Percentiles rank a stretch among this genome's conserved stretches.
These are phyloP conservation scores for Trichoderma asperelloides DNA, from an alignment of 495 filamentous ascomycete genomes.

Conservation along the genomic window DNA sequence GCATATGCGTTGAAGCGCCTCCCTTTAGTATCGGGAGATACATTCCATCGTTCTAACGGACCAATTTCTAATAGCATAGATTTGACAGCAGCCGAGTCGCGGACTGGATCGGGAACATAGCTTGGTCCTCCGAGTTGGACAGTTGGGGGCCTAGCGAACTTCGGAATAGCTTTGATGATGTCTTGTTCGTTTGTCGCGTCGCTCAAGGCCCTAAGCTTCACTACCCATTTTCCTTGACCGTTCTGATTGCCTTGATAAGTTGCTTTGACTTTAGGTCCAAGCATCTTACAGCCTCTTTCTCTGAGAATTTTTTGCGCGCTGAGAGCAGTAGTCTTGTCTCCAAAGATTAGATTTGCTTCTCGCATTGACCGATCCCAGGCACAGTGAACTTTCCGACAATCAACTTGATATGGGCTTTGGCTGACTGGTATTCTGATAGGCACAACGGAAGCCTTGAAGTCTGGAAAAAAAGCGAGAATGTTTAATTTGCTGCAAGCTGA, in stretches of 20 bases:
- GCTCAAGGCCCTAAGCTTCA: background rate
- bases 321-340: background rate
- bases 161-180: background rate
- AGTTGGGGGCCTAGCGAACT: background rate
- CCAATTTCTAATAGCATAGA: background rate
- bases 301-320: background rate
- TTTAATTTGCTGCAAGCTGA: background rate
- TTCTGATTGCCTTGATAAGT: background rate
- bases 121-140: background rate
- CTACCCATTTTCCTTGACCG: background rate
- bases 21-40: background rate
- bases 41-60: background rate
- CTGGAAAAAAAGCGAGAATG: background rate
- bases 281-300: background rate
- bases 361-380: constrained; percentile 24
- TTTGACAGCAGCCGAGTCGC: background rate
- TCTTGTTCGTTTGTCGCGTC: background rate
- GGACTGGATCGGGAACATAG: background rate
- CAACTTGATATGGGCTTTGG: constrained; percentile 17
- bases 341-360: constrained; percentile 24
- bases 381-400: constrained; percentile 22
- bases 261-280: background rate
- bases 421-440: constrained; percentile 14
- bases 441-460: background rate
- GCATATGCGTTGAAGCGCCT: background rate